Base-by-base conservation (phyloP, 768 basidiomycete species). In the Termitomyces sp. region DNA sequence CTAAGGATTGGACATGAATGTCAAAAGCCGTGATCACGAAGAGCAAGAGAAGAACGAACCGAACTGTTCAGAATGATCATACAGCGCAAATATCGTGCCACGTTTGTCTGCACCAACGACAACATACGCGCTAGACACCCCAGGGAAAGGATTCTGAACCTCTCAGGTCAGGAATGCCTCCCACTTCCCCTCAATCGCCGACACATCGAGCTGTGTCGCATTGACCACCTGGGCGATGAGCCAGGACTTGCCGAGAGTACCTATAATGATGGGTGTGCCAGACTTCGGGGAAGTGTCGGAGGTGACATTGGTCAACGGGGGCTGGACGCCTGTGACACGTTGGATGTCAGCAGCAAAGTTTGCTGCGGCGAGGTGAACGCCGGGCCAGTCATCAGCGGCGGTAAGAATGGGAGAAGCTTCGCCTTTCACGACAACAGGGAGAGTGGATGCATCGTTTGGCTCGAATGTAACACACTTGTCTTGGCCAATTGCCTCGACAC, bases 91-190 rank as follows among this genome's bases (percentile, higher is more conserved):
- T 35, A 88, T 85, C 0, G 85, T 83, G 9, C 86, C 87, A 45
- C 87, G 73, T 68, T 86, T 84, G 68, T 89, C 87, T 2, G 83
- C 75, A n/a, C n/a, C n/a, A n/a, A n/a, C n/a, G n/a, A n/a, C n/a
- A n/a, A n/a, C n/a, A n/a, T n/a, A n/a, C n/a, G n/a, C n/a, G n/a
- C n/a, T n/a, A 26, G 73, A 68, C 22, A 87, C 75, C 3, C 83
- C 84, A 42, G 83, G 79, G 2, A 85, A 69, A 4, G 84, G 83
- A 57, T 83, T 80, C 43, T 74, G 69, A 6, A 86, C 81, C 46
- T 80, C 77, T 51, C 70, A 70, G 2, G 81, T 72, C 60, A 82
- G 65, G 69, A 81, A 88, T 0, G 81, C 67, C 65, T 89, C 88
- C 88, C 88, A 89, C 59, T 83, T 74, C 2, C 86, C 86, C 57